Evolutionary conservation across 768 basidiomycete genomes (phyloP), one percentile per base, ranked within the genome.

Genomic region (Naganishia friedmannii): DNA sequence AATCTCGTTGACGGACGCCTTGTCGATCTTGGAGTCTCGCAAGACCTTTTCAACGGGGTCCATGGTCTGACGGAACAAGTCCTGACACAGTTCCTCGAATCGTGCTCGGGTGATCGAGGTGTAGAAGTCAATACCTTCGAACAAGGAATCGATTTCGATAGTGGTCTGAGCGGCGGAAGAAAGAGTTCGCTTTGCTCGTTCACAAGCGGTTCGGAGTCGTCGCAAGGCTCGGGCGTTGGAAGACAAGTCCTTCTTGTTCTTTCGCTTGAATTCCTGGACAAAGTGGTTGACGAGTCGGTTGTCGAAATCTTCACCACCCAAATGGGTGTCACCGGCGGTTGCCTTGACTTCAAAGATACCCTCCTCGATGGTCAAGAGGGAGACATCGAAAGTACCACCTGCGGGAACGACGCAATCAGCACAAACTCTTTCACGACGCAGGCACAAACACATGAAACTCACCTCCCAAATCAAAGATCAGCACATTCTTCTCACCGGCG

Each of bases 131-230:
- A 95, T 89, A 79, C 94, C 94, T 86, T 96, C 93, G 81, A 86
- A 96, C 73, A 97, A 89, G 57, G 94, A 96, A 85, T 97, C 95
- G 79, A 97, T 96, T 83, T 97, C 95, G 75, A 98, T 92, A 77
- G 92, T 90, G 57, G 95, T 94, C 81, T 95, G 93, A 66, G 94
- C 89, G 68, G 93, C 93, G 56, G 93, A 96, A 39, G 95, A 98
- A 72, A 98, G 89, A 0, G 95, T 98, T 79, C 96, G 87, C 89
- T 99, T 99, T 73, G 96, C 96, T 85, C 96, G 93, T 84, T 99
- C 96, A 84, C 96, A 99, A 74, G 96, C 96, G 78, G 90, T 92
- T 75, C 93, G 87, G 79, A 99, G 86, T 82, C 96, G 92, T 74
- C 96, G 88, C 76, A 97, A 88, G 73, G 96, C 96, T 85, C 96